Percentiles rank a stretch among this genome's conserved stretches.
phyloP scores from a whole-genome alignment of 2,329 filamentous ascomycete genomes.

The Fusarium tanahbumbuense region DNA sequence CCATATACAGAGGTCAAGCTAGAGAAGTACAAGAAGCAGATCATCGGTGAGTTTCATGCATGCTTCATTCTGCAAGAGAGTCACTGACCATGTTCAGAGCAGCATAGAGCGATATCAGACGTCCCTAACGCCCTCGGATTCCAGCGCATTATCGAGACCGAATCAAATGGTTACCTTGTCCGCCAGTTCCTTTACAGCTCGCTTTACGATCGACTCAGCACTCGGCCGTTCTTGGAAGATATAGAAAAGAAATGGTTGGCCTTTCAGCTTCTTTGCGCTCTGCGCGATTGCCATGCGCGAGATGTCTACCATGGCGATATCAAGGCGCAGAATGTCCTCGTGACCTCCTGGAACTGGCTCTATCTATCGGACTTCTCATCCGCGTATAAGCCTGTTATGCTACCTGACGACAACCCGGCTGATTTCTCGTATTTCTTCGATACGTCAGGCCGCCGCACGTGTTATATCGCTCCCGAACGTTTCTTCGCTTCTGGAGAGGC shows the following conservation, averaged over 20 bases:
- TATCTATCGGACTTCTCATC: slow-evolving; percentile 98
- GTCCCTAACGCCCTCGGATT: slow-evolving; percentile 93
- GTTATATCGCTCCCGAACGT: slow-evolving; percentile 93
- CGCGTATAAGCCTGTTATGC: slow-evolving; percentile 90
- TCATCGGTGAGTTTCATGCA: slow-evolving; percentile 69
- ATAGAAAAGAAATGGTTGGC: slow-evolving; percentile 99
- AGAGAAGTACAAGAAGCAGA: slow-evolving; percentile 79
- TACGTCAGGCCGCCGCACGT: slow-evolving; percentile 88
- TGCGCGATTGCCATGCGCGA: slow-evolving; percentile 89
- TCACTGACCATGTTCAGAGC: slow-evolving; percentile 64
- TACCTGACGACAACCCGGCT: slow-evolving; percentile 96
- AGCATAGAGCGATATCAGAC: slow-evolving; percentile 81
- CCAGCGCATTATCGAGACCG: slow-evolving; percentile 90
- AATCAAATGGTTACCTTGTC: slow-evolving; percentile 90
- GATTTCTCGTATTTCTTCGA: slow-evolving; percentile 99
- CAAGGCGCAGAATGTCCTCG: slow-evolving; percentile 96
- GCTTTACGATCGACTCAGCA: slow-evolving; percentile 96
- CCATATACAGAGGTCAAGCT: slow-evolving; percentile 86
- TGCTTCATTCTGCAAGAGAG: too few relatives aligned
- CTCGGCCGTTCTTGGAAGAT: slow-evolving; percentile 93
- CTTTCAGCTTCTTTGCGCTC: slow-evolving; percentile 91
- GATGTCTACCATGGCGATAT: slow-evolving; percentile 98
- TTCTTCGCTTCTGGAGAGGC: slow-evolving; percentile 80
- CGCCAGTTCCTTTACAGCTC: slow-evolving; percentile 97
- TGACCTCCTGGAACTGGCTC: slow-evolving; percentile 99